phyloP scores from a whole-genome alignment of 768 basidiomycete genomes.

The Calvatia gigantea region DNA sequence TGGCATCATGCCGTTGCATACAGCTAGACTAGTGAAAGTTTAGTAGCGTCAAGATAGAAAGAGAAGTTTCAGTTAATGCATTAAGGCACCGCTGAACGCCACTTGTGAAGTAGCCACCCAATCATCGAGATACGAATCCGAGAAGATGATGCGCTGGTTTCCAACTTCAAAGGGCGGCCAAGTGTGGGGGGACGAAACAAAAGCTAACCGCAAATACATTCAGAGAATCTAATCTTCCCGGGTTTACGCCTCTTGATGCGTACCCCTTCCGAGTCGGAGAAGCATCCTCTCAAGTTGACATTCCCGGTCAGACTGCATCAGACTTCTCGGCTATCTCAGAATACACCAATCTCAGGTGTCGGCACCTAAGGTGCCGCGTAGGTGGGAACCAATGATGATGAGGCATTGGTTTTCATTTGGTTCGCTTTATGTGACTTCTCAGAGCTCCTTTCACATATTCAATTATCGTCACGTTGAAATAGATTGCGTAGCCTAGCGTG shows the following conservation, averaged over 20 bases:
- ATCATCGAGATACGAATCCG: not conserved
- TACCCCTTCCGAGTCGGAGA: conserved; percentile 13
- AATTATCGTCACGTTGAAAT: not conserved
- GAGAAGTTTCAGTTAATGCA: not conserved
- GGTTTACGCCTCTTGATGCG: conserved; percentile 8
- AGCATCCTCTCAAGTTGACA: not conserved
- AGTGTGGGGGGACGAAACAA: not conserved
- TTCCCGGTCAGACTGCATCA: not conserved
- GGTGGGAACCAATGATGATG: not conserved
- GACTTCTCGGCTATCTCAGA: conserved; percentile 4
- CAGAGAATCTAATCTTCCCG: not conserved
- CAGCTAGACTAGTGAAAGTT: too few species aligned
- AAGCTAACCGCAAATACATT: not conserved
- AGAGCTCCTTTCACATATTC: not conserved
- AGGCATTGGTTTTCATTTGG: not conserved
- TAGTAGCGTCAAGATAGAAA: not conserved
- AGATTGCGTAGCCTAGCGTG: too few species aligned
- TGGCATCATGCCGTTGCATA: not conserved
- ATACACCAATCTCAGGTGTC: not conserved
- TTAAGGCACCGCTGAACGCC: conserved; percentile 8
- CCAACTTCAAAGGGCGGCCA: not conserved
- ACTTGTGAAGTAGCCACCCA: not conserved
- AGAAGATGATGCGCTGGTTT: not conserved
- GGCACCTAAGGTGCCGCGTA: not conserved
- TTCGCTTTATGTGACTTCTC: not conserved